phyloP scores from a whole-genome alignment of 495 filamentous ascomycete species.

The Lasiosphaeriaceae sp. region DNA sequence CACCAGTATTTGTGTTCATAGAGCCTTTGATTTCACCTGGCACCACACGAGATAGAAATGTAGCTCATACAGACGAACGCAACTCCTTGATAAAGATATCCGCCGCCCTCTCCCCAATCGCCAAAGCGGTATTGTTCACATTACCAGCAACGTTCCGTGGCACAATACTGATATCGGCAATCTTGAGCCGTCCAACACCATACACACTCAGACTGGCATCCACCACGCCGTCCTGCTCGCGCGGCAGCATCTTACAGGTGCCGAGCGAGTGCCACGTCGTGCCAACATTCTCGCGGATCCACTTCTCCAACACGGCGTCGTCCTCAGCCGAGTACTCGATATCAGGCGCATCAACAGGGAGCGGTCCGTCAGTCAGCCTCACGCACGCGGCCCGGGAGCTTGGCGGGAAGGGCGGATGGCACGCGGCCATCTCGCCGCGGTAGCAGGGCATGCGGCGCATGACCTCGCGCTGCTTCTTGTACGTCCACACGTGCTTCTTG shows the following conservation, averaged over 20 bases:
- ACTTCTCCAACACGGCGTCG: conserved; percentile 25
- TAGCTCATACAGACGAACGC: too few species aligned
- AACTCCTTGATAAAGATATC: conserved; percentile 52
- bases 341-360: conserved; percentile 13
- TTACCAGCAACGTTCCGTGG: conserved; percentile 58
- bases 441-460: conserved; percentile 47
- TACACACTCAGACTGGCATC: conserved; percentile 47
- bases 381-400: conserved; percentile 39
- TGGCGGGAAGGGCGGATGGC: conserved; percentile 49
- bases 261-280: conserved; percentile 6
- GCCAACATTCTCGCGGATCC: conserved; percentile 7
- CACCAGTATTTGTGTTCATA: too few species aligned
- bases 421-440: conserved; percentile 43
- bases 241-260: conserved; percentile 35
- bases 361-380: conserved; percentile 11
- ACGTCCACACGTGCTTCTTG: conserved; percentile 45
- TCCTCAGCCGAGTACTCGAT: conserved; percentile 39
- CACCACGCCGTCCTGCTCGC: conserved; percentile 45
- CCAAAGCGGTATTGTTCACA: conserved; percentile 54
- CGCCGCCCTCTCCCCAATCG: conserved; percentile 58
- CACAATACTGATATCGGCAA: conserved; percentile 54
- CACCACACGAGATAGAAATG: too few species aligned
- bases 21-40: too few species aligned
- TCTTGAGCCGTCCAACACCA: conserved; percentile 51
- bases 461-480: conserved; percentile 55